Evolutionary conservation across 140 eudicot genomes (phyloP).

Genomic region (Cichorium intybus): DNA sequence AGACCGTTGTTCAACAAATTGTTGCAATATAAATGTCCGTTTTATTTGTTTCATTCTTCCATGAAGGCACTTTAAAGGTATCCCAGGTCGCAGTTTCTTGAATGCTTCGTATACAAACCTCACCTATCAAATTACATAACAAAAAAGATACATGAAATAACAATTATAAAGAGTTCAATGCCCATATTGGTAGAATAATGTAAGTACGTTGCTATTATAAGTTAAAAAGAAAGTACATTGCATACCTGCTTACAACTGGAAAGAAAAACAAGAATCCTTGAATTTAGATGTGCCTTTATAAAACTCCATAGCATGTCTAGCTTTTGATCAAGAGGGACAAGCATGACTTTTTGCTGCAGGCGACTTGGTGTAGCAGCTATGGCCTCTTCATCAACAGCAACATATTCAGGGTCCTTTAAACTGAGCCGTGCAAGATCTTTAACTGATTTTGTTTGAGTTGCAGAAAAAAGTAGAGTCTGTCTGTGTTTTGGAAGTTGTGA

Average conservation of each 20-base stretch:
- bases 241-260: constrained; percentile 96
- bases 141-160: background rate
- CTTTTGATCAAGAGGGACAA: constrained; percentile 87
- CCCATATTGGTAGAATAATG: background rate
- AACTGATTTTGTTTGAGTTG: constrained; percentile 97
- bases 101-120: constrained; percentile 75
- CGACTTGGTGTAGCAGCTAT: constrained; percentile 72
- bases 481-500: constrained; percentile 83
- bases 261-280: constrained; percentile 86
- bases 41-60: constrained; percentile 90
- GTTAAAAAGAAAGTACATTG: background rate
- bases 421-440: constrained; percentile 93
- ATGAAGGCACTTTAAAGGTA: constrained; percentile 83
- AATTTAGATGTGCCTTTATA: constrained; percentile 70
- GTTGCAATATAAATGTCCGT: constrained; percentile 60
- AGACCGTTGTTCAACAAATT: constrained; percentile 63
- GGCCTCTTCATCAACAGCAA: constrained; percentile 88
- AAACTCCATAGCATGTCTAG: constrained; percentile 94
- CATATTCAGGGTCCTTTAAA: constrained; percentile 87
- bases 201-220: too few species aligned
- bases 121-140: constrained; percentile 39
- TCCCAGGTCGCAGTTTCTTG: constrained; percentile 90
- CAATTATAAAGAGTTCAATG: too few species aligned
- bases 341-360: constrained; percentile 68
- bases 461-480: constrained; percentile 91